phyloP scores from a whole-genome alignment of 2,329 filamentous ascomycete species.

The Hypocrella siamensis region DNA sequence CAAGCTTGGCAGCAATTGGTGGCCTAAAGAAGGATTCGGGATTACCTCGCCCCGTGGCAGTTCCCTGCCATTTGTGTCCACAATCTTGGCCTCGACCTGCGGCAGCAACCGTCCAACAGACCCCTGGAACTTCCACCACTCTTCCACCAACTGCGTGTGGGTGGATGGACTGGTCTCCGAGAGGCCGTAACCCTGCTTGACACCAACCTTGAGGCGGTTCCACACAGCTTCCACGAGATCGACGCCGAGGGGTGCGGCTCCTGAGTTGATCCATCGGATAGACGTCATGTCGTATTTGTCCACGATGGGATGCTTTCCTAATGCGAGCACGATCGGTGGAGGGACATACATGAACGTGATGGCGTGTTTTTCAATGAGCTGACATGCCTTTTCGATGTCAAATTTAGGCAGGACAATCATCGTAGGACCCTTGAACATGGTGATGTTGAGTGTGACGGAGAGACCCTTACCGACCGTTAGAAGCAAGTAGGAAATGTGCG shows the following conservation, averaged over 20 bases:
- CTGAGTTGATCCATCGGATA: slow-evolving; percentile 73
- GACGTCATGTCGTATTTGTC: slow-evolving; percentile 67
- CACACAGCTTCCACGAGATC: slow-evolving; percentile 69
- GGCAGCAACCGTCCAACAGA: slow-evolving; percentile 64
- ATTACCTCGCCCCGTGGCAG: slow-evolving; percentile 35
- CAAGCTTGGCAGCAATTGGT: not conserved
- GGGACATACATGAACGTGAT: slow-evolving; percentile 73
- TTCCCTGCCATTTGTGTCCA: slow-evolving; percentile 42
- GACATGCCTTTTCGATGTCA: slow-evolving; percentile 65
- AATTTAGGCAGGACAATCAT: slow-evolving; percentile 62
- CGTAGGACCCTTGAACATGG: slow-evolving; percentile 45
- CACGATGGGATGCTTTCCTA: slow-evolving; percentile 66
- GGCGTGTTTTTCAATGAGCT: slow-evolving; percentile 55
- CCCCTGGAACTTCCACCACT: slow-evolving; percentile 64
- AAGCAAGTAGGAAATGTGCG: not conserved
- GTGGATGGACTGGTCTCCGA: slow-evolving; percentile 75
- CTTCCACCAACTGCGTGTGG: slow-evolving; percentile 55
- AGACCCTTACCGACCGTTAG: slow-evolving; percentile 12
- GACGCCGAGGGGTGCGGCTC: slow-evolving; percentile 67
- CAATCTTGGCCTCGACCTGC: slow-evolving; percentile 69
- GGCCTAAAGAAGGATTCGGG: not conserved
- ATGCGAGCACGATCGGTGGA: slow-evolving; percentile 65
- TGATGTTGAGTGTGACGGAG: slow-evolving; percentile 13
- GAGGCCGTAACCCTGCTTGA: slow-evolving; percentile 89
- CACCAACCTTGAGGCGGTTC: slow-evolving; percentile 55